A percentile compares a stretch with the other conserved stretches of the same genome.
phyloP scores from a whole-genome alignment of 169 alveolate species.

The Cryptosporidium sp. region DNA sequence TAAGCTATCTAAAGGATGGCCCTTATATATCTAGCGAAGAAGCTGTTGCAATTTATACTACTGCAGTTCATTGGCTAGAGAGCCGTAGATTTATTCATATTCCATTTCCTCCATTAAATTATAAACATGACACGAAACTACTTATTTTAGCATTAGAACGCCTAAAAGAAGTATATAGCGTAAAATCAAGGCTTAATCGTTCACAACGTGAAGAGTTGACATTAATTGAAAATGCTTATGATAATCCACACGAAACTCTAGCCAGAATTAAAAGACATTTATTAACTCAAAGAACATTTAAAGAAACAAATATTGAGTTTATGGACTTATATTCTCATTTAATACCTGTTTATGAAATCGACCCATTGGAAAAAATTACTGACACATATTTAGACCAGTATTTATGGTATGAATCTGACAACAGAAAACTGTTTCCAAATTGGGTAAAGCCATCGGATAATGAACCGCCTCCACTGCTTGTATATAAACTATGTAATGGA shows the following conservation, averaged over 20 bases:
- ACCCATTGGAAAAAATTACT: conserved; percentile 99
- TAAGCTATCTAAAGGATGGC: conserved; percentile 98
- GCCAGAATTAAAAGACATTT: conserved; percentile 99
- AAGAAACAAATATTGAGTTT: conserved; percentile 98
- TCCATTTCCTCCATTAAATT: conserved; percentile 99
- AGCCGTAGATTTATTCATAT: conserved; percentile 97
- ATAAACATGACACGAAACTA: conserved; percentile 99
- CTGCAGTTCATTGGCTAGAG: conserved; percentile 99
- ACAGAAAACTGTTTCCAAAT: conserved; percentile 98
- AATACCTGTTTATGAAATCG: conserved; percentile 99
- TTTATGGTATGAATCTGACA: conserved; percentile 99
- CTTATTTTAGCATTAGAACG: conserved; percentile 98
- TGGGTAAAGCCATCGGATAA: conserved; percentile 99
- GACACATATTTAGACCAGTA: conserved; percentile 99
- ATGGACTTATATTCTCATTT: conserved; percentile 98
- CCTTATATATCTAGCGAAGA: conserved; percentile 98
- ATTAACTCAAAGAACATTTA: conserved; percentile 98
- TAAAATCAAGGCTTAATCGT: conserved; percentile 96
- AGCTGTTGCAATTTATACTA: conserved; percentile 99
- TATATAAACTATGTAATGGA: conserved; percentile 99
- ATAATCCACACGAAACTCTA: conserved; percentile 99
- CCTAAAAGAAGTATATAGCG: conserved; percentile 97
- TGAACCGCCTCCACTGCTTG: conserved; percentile 99
- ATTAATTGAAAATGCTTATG: conserved; percentile 99
- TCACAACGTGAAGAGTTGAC: conserved; percentile 99